Conservation (phyloP, 495 filamentous ascomycete species). For the Lasiosphaeria ovina region DNA sequence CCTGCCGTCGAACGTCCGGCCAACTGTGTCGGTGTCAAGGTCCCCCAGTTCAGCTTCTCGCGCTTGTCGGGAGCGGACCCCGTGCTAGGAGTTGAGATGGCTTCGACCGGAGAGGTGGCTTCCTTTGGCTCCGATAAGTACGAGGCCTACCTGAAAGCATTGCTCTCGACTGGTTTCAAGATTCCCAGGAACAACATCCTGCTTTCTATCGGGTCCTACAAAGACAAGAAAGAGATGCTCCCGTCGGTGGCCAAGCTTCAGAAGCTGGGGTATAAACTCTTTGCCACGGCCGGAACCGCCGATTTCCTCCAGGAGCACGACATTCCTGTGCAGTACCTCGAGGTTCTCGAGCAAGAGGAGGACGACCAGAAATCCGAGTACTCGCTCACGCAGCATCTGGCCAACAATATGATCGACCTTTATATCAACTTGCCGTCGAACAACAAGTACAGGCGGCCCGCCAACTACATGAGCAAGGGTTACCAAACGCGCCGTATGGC, state of each 20-base stretch:
- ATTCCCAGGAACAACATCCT: constrained; percentile 96
- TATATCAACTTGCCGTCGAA: constrained; percentile 99
- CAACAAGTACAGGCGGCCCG: constrained; percentile 92
- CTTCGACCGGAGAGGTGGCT: constrained; percentile 96
- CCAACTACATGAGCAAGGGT: constrained; percentile 97
- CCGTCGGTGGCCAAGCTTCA: constrained; percentile 87
- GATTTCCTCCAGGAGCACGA: constrained; percentile 92
- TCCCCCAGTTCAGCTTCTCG: constrained; percentile 98
- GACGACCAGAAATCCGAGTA: constrained; percentile 91
- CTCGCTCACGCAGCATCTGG: constrained; percentile 90
- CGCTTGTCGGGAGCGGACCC: constrained; percentile 94
- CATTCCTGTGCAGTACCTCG: constrained; percentile 86
- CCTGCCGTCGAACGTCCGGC: constrained; percentile 70
- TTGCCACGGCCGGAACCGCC: constrained; percentile 91
- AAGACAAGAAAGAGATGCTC: constrained; percentile 96
- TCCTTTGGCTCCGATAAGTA: constrained; percentile 95
- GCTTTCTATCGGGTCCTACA: constrained; percentile 92
- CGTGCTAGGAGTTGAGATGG: constrained; percentile 97
- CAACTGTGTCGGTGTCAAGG: constrained; percentile 93
- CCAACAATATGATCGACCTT: constrained; percentile 95
- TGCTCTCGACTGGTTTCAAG: constrained; percentile 93
- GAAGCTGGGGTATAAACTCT: constrained; percentile 87
- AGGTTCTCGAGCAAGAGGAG: constrained; percentile 65
- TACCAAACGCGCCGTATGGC: constrained; percentile 96
- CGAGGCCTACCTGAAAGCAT: constrained; percentile 93